Evolutionary conservation across 169 alveolate species (phyloP).

Genomic region (Plasmodium malariae): DNA sequence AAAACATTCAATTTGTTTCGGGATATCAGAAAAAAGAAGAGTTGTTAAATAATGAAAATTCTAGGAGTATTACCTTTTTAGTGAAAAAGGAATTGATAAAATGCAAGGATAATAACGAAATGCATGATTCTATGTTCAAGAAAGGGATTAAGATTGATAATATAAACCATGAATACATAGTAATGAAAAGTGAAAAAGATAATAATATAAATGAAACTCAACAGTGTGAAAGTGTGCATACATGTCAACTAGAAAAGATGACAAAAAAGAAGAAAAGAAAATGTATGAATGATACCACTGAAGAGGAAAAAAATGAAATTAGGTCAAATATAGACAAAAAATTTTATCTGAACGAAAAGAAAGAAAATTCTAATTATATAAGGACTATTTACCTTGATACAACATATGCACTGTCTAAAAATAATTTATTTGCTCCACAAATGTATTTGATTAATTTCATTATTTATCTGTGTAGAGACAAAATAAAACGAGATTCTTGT

Average conservation of each 20-base stretch:
- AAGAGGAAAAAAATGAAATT: not conserved
- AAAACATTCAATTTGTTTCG: constrained; percentile 43
- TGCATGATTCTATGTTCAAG: not conserved
- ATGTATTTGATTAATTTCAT: constrained; percentile 61
- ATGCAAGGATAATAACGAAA: not conserved
- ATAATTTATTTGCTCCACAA: constrained; percentile 69
- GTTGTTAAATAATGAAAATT: not conserved
- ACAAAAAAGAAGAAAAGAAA: constrained; percentile 8
- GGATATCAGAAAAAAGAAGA: constrained; percentile 9
- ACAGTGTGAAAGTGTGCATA: not conserved
- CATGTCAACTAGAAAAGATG: not conserved
- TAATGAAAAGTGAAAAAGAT: constrained; percentile 6
- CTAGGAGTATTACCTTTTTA: not conserved
- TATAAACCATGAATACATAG: constrained; percentile 4
- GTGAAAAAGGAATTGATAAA: constrained; percentile 1
- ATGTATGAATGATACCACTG: not conserved
- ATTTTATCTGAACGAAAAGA: not conserved
- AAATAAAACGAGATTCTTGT: constrained; percentile 3
- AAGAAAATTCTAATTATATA: constrained; percentile 58
- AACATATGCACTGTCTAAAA: constrained; percentile 66
- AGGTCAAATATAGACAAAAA: not conserved
- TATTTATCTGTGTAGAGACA: constrained; percentile 60
- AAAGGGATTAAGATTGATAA: not conserved
- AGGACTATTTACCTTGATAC: constrained; percentile 74
- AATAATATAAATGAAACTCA: not conserved